Base-by-base conservation (phyloP, 2,329 filamentous ascomycete species). In the Colletotrichum spinosum region DNA sequence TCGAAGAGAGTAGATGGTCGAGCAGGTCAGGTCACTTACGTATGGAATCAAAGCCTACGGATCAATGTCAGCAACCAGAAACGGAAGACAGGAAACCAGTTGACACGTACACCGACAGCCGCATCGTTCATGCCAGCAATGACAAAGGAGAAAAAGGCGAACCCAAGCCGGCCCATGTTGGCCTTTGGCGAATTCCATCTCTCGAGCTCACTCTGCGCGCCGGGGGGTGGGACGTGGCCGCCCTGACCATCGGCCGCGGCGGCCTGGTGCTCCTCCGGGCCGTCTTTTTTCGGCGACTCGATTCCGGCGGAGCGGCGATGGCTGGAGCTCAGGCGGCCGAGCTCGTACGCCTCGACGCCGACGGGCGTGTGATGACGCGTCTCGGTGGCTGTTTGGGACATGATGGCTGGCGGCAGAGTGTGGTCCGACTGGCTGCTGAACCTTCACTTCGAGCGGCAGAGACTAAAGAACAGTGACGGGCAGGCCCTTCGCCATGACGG, bases 101-200 rank as follows among this genome's bases (percentile, higher is more conserved):
- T 12, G 3, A 5, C 37, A 74, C 80, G 61, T 79, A 86, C 85
- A 55, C 87, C 87, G 57, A 86, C 84, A 13, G 86, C 83, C 3
- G 84, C 88, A 73, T 91, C 88, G 67, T 90, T 90, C 76, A 87
- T 82, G 0, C 88, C 88, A 67, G 88, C 84, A 48, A 90, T 80
- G 2, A 87, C 78, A 64, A 90, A 88, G 0, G 84, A 83, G 72
- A 85, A 80, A 70, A 89, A 89, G 0, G 86, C 83, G 42, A 80
- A 79, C 0, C 45, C 72, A 1, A 80, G 67, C 34, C 72, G 73
- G 2, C 65, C 62, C 1, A 76, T 45, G 15, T 80, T 80, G 2
- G 71, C 72, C 8, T 58, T 72, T 0, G 78, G 78, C 15, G 72
- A 69, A 60, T 79, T 80, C 78, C 78, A 80, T 65, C 75, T 60